Conservation (phyloP, 2,329 filamentous ascomycete genomes). For the Cryphonectria carpinicola region DNA sequence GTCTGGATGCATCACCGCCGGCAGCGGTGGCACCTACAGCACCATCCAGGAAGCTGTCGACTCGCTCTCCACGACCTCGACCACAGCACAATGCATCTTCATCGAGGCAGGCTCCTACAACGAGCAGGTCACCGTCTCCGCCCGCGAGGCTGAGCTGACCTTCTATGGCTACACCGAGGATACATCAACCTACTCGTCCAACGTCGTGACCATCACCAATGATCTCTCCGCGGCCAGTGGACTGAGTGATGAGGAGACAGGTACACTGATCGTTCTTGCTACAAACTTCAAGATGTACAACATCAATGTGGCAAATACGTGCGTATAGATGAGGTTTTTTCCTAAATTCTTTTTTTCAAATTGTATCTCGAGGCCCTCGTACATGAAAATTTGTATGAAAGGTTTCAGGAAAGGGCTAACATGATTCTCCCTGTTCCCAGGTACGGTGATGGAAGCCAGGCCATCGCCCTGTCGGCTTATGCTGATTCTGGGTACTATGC, state of each 20-base stretch:
- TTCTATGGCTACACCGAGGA: conserved; percentile 59
- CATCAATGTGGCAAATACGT: conserved; percentile 55
- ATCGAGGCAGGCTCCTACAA: conserved; percentile 63
- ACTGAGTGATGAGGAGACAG: conserved; percentile 57
- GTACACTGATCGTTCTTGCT: conserved; percentile 49
- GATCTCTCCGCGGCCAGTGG: conserved; percentile 50
- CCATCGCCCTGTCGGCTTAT: conserved; percentile 51
- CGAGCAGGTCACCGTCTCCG: conserved; percentile 61
- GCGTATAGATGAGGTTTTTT: neutral
- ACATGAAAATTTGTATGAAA: neutral
- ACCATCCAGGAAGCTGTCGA: conserved; percentile 61
- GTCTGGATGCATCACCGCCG: conserved; percentile 54
- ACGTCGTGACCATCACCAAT: conserved; percentile 59
- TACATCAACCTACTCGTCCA: conserved; percentile 55
- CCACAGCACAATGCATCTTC: conserved; percentile 62
- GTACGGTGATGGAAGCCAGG: conserved; percentile 50
- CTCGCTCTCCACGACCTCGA: conserved; percentile 56
- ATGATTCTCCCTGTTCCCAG: neutral
- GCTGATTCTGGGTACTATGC: conserved; percentile 52
- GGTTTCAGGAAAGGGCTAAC: neutral
- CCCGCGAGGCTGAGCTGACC: conserved; percentile 52
- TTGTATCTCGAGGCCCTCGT: no score
- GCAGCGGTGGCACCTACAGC: conserved; percentile 41
- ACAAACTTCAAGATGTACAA: conserved; percentile 64
- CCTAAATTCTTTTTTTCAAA: neutral